Percentiles rank a stretch among this genome's conserved stretches.
phyloP scores from a whole-genome alignment of 331 rosid genomes.

The Erythrophleum ivorense region DNA sequence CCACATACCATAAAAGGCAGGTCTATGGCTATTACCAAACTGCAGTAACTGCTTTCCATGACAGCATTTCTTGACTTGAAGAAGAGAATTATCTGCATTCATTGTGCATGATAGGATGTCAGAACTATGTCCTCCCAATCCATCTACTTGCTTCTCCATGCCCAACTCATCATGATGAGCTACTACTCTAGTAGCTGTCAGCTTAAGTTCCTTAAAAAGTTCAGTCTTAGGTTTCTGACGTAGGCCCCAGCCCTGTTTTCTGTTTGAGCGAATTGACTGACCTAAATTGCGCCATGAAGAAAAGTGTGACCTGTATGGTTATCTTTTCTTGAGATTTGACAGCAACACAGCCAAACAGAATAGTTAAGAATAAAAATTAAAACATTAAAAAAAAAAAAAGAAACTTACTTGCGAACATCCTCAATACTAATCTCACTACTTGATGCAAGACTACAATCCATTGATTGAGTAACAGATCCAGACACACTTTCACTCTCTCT shows the following conservation, averaged over 20 bases:
- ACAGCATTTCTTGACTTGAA: slow-evolving; percentile 49
- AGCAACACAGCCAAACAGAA: neutral
- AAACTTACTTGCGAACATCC: slow-evolving; percentile 65
- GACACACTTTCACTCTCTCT: slow-evolving; percentile 46
- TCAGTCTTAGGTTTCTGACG: slow-evolving; percentile 76
- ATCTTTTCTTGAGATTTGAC: slow-evolving; percentile 27
- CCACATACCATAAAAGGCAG: slow-evolving; percentile 95
- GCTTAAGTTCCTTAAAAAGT: slow-evolving; percentile 73
- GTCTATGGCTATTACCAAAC: slow-evolving; percentile 87
- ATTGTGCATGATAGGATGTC: slow-evolving; percentile 49
- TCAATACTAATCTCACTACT: slow-evolving; percentile 49
- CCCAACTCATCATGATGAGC: slow-evolving; percentile 59
- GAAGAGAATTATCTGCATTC: slow-evolving; percentile 48
- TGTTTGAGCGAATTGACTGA: slow-evolving; percentile 58
- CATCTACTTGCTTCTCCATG: slow-evolving; percentile 62
- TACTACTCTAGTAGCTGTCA: slow-evolving; percentile 56
- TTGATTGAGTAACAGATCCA: slow-evolving; percentile 66
- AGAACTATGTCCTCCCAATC: slow-evolving; percentile 53
- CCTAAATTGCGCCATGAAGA: slow-evolving; percentile 71
- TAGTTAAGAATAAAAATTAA: neutral
- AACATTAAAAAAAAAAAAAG: neutral
- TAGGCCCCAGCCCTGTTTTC: slow-evolving; percentile 76
- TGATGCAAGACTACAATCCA: slow-evolving; percentile 73
- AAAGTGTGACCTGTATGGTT: slow-evolving; percentile 68
- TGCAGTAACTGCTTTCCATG: slow-evolving; percentile 74